These are phyloP conservation scores for Funneliformis geosporum DNA, from an alignment of 192 early-diverging fungal species.

Conservation along the genomic window DNA sequence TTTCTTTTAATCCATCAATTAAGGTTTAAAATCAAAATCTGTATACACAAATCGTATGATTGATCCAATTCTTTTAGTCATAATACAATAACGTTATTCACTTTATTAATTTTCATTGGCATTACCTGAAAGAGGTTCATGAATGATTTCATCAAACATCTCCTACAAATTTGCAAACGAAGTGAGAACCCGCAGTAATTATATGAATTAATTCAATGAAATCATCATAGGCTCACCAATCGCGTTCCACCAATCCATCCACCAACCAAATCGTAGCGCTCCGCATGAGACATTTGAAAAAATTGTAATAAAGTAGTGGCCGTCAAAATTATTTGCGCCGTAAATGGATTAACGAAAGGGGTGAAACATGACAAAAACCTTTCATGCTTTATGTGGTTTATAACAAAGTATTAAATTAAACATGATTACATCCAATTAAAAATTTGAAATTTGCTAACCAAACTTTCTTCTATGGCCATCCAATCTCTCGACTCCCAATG, in stretches of 20 bases:
- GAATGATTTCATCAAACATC: neutral
- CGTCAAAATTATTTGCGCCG: constrained; percentile 29
- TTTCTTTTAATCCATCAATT: no score
- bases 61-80: no score
- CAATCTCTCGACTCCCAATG: constrained; percentile 26
- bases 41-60: no score
- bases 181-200: neutral
- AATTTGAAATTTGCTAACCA: neutral
- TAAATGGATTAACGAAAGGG: constrained; percentile 29
- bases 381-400: constrained; percentile 25
- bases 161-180: neutral
- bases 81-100: no score
- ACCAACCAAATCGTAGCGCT: constrained; percentile 10
- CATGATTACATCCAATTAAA: neutral
- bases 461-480: constrained; percentile 28
- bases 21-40: no score
- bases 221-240: neutral
- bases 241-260: constrained; percentile 21
- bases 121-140: neutral
- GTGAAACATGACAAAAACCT: constrained; percentile 23
- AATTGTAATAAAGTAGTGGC: constrained; percentile 8
- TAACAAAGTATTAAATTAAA: neutral
- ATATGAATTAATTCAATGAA: neutral
- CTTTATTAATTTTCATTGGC: neutral
- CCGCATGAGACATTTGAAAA: constrained; percentile 24